A percentile compares a stretch with the other conserved stretches of the same genome.
Conservation (phyloP, 2,329 filamentous ascomycete species). For the Colletotrichum godetiae region DNA sequence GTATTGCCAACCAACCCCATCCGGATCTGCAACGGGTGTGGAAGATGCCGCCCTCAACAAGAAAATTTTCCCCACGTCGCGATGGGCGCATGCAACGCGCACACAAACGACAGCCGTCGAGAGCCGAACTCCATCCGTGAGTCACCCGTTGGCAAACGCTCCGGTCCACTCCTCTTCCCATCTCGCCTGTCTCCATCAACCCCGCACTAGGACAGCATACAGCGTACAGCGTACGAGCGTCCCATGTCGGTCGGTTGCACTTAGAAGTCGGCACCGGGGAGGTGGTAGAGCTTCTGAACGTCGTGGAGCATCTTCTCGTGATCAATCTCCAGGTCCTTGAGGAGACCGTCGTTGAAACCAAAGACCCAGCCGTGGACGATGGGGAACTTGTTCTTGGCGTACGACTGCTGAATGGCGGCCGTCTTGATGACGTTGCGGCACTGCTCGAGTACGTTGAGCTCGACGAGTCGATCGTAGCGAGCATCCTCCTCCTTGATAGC, state of each 20-base stretch:
- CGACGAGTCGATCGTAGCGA: slow-evolving; percentile 78
- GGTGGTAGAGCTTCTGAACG: slow-evolving; percentile 75
- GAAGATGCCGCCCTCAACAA: slow-evolving; percentile 25
- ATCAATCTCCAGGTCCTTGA: slow-evolving; percentile 73
- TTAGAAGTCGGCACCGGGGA: slow-evolving; percentile 46
- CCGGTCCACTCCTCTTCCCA: not conserved
- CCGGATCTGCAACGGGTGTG: slow-evolving; percentile 24
- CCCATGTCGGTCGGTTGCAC: not conserved
- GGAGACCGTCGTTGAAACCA: slow-evolving; percentile 73
- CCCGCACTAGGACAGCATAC: not conserved
- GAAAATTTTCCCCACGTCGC: slow-evolving; percentile 28
- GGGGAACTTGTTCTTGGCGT: slow-evolving; percentile 71
- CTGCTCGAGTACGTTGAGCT: slow-evolving; percentile 85
- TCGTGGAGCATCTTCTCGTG: slow-evolving; percentile 68
- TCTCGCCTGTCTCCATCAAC: not conserved
- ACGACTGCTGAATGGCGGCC: slow-evolving; percentile 80
- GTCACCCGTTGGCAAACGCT: slow-evolving; percentile 4
- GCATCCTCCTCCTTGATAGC: slow-evolving; percentile 67
- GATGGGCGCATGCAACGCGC: not conserved
- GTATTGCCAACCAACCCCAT: slow-evolving; percentile 20
- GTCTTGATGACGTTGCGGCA: slow-evolving; percentile 85
- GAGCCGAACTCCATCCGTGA: slow-evolving; percentile 8
- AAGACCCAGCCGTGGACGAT: slow-evolving; percentile 82
- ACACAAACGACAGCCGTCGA: not conserved
- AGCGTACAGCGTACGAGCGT: no score